Evolutionary conservation across 495 filamentous ascomycete species (phyloP).

Genomic region (Stereocaulon alpinum): DNA sequence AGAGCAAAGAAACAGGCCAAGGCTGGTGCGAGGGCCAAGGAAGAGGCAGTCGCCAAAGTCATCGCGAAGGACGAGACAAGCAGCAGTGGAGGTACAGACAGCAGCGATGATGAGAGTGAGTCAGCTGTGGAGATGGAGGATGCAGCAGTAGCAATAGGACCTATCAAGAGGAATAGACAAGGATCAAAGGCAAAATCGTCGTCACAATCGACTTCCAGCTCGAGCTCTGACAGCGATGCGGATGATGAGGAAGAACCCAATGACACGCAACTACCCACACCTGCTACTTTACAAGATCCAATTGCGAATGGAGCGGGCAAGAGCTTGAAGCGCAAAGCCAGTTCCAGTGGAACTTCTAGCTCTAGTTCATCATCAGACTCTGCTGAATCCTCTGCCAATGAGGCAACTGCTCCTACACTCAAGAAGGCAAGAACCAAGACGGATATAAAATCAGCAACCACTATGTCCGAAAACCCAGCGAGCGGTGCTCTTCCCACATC

Average conservation of each 20-base stretch:
- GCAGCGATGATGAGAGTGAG: conserved; percentile 5
- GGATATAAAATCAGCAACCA: not conserved
- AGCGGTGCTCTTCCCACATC: not conserved
- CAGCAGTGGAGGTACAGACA: conserved; percentile 17
- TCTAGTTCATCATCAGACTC: conserved; percentile 40
- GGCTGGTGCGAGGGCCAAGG: conserved; percentile 7
- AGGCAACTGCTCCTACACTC: not conserved
- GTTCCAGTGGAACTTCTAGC: conserved; percentile 38
- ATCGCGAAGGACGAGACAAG: conserved; percentile 16
- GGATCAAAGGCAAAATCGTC: conserved; percentile 31
- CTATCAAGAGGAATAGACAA: conserved; percentile 20
- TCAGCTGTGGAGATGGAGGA: conserved; percentile 23
- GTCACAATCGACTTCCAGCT: conserved; percentile 39
- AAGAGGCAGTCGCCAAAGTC: conserved; percentile 4
- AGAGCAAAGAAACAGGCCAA: conserved; percentile 10
- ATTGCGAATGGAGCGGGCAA: conserved; percentile 30
- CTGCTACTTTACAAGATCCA: conserved; percentile 28
- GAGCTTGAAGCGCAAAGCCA: conserved; percentile 55
- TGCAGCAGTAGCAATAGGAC: conserved; percentile 18
- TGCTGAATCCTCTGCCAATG: conserved; percentile 30
- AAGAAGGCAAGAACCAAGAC: conserved; percentile 12
- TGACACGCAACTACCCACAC: not conserved
- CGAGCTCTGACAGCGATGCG: conserved; percentile 50
- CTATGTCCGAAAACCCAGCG: not conserved
- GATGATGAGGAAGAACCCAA: conserved; percentile 48